A percentile compares a stretch with the other conserved stretches of the same genome.
phyloP scores from a whole-genome alignment of 163 green algal genomes.

The Chlamydomonas reinhardtii region DNA sequence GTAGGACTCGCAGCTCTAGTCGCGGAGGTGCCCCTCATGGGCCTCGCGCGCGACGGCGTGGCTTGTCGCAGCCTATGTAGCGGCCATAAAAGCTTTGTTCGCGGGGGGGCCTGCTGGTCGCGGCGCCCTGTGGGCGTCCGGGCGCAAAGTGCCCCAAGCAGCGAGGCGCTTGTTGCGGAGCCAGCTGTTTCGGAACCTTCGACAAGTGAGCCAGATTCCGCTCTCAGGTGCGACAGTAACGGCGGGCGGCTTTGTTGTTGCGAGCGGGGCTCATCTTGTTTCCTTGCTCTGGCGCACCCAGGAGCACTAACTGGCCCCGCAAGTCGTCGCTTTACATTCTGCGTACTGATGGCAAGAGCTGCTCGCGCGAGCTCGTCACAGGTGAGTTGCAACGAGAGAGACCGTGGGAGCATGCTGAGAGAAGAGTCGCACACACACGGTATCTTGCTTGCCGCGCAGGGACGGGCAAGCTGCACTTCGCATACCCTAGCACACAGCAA shows the following conservation, averaged over 20 bases:
- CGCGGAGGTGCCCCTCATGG: background rate
- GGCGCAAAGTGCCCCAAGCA: background rate
- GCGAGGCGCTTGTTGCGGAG: constrained; percentile 22
- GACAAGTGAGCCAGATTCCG: constrained; percentile 27
- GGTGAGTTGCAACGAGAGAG: constrained; percentile 55
- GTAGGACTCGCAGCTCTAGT: no score
- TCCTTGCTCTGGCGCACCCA: background rate
- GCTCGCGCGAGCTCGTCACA: constrained; percentile 87
- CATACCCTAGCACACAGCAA: constrained; percentile 90
- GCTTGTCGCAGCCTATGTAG: constrained; percentile 12
- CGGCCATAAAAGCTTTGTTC: background rate
- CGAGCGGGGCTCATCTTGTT: no score
- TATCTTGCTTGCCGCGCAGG: constrained; percentile 63
- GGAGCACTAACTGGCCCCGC: constrained; percentile 58
- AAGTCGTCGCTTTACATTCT: constrained; percentile 91
- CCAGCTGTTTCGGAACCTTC: constrained; percentile 25
- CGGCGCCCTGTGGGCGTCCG: background rate
- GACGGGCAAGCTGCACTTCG: constrained; percentile 85
- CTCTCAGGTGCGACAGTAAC: constrained; percentile 1
- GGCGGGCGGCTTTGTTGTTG: no score
- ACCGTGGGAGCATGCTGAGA: background rate
- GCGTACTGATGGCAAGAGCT: constrained; percentile 89
- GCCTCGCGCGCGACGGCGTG: constrained; percentile 8
- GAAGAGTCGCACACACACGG: no score
- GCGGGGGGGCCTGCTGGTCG: background rate